These are phyloP conservation scores for Coniferiporia weirii DNA, from an alignment of 1,284 basidiomycete genomes.

Conservation along the genomic window DNA sequence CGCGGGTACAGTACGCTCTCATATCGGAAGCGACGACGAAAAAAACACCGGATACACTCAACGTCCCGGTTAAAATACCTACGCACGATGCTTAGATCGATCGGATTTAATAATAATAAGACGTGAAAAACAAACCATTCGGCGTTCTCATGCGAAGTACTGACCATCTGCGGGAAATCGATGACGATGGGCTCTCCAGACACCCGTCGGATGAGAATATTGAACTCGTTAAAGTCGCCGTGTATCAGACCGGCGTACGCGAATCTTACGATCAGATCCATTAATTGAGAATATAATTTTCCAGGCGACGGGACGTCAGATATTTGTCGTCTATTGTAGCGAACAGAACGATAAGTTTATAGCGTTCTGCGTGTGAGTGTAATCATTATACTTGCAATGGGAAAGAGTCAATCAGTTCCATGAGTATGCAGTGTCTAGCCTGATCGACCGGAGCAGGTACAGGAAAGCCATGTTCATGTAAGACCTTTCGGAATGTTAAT, in stretches of 20 bases:
- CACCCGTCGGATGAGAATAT: slow-evolving; percentile 86
- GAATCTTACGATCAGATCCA: slow-evolving; percentile 95
- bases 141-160: slow-evolving; percentile 93
- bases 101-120: slow-evolving; percentile 9
- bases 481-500: slow-evolving; percentile 48
- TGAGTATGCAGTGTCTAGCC: slow-evolving; percentile 90
- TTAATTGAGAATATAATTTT: slow-evolving; percentile 85
- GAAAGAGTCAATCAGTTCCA: slow-evolving; percentile 94
- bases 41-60: slow-evolving; percentile 92
- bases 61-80: slow-evolving; percentile 99
- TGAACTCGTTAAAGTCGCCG: slow-evolving; percentile 99
- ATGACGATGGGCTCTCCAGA: slow-evolving; percentile 88
- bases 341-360: slow-evolving; percentile 4
- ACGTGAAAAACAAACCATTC: slow-evolving; percentile 68
- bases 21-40: slow-evolving; percentile 88
- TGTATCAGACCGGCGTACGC: slow-evolving; percentile 93
- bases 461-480: slow-evolving; percentile 92
- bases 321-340: slow-evolving; percentile 75
- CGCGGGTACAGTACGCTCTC: slow-evolving; percentile 86
- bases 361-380: background rate
- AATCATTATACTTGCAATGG: slow-evolving; percentile 62
- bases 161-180: slow-evolving; percentile 99
- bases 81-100: slow-evolving; percentile 2
- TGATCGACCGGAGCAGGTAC: slow-evolving; percentile 94
- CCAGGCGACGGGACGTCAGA: slow-evolving; percentile 79